phyloP scores from a whole-genome alignment of 2,329 filamentous ascomycete genomes.

The Aspergillus sojae region DNA sequence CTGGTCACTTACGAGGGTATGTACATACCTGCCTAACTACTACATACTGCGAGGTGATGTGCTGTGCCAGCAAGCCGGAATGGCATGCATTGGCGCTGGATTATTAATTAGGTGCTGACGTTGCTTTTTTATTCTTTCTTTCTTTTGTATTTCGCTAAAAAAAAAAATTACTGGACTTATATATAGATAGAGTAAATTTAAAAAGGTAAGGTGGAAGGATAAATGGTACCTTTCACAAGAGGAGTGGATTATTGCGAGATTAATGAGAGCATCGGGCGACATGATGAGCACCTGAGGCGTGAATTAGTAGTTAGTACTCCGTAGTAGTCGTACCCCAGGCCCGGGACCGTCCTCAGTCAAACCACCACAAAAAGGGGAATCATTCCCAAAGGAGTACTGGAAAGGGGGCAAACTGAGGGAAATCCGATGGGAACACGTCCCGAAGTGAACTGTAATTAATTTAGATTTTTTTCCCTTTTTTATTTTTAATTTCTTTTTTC shows the following conservation, averaged over 20 bases:
- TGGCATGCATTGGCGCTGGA: constrained; percentile 1
- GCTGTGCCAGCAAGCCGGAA: neutral
- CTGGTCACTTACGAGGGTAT: neutral
- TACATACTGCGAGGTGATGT: neutral
- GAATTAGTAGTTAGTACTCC: neutral
- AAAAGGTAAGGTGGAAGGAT: neutral
- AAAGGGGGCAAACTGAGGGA: constrained; percentile 4
- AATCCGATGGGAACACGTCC: constrained; percentile 3
- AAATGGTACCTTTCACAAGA: neutral
- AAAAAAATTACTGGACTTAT: neutral
- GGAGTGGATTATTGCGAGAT: neutral
- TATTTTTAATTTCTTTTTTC: neutral
- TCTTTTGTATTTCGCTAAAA: neutral
- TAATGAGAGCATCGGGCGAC: neutral
- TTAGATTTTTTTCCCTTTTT: neutral
- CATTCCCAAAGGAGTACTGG: neutral
- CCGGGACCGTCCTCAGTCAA: neutral
- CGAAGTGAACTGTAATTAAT: constrained; percentile 1
- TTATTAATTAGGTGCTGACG: neutral
- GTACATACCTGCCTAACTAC: neutral
- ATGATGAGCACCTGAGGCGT: neutral
- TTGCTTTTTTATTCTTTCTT: neutral
- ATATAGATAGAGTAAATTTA: neutral
- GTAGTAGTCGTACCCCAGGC: neutral
- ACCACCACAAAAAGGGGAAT: neutral